phyloP scores from a whole-genome alignment of 306 rosid genomes.

The Acacia acuminata region DNA sequence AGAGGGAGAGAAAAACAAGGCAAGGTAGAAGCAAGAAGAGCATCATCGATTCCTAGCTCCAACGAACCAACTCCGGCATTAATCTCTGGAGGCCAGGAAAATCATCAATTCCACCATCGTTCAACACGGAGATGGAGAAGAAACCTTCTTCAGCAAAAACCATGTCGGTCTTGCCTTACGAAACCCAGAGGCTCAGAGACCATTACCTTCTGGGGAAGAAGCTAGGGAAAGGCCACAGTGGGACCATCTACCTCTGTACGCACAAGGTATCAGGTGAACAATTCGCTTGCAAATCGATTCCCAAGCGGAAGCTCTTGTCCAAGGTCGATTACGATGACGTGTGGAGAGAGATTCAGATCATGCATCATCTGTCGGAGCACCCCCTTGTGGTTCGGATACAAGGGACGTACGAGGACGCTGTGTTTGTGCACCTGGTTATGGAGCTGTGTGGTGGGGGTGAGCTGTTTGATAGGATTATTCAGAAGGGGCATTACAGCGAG shows the following conservation, averaged over 20 bases:
- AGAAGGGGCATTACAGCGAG: constrained; percentile 88
- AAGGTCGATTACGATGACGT: constrained; percentile 81
- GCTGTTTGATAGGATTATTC: constrained; percentile 83
- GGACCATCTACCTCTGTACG: constrained; percentile 71
- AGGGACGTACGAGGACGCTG: constrained; percentile 83
- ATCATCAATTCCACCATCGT: neutral
- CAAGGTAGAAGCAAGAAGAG: neutral
- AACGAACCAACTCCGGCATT: neutral
- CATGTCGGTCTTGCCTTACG: constrained; percentile 61
- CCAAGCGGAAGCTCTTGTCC: constrained; percentile 77
- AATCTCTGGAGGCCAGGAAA: constrained; percentile 12
- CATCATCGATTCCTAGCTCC: neutral
- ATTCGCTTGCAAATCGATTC: constrained; percentile 88
- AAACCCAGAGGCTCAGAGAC: constrained; percentile 69
- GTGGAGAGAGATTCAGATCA: constrained; percentile 95
- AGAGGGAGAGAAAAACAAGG: constrained; percentile 1
- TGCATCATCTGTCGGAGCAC: constrained; percentile 85
- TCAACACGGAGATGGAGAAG: constrained; percentile 49
- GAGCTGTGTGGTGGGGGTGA: constrained; percentile 90
- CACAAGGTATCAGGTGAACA: constrained; percentile 55
- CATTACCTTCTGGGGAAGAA: constrained; percentile 81
- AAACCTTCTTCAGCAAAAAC: constrained; percentile 26
- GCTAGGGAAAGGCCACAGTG: constrained; percentile 86
- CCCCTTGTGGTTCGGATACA: constrained; percentile 70
- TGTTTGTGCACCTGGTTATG: constrained; percentile 87